A percentile compares a stretch with the other conserved stretches of the same genome.
phyloP scores from a whole-genome alignment of 2,329 filamentous ascomycete genomes.

The Cladosporium sp. region DNA sequence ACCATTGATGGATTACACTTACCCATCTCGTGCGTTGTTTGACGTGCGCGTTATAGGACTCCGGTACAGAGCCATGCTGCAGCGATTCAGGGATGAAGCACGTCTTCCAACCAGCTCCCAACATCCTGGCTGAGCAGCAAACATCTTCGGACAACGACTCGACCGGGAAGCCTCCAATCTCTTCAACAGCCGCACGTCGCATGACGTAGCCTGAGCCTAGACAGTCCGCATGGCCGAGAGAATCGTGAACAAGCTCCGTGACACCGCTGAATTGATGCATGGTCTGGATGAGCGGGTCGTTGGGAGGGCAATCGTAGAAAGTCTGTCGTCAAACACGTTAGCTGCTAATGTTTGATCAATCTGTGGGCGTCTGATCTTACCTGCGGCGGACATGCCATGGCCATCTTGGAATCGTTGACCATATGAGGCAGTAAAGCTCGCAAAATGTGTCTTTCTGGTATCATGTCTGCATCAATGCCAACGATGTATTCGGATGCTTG shows the following conservation, averaged over 20 bases:
- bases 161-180: slow-evolving; percentile 59
- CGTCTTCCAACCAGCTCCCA: slow-evolving; percentile 59
- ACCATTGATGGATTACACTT: not conserved
- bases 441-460: slow-evolving; percentile 58
- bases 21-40: slow-evolving; percentile 55
- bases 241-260: slow-evolving; percentile 45
- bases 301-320: slow-evolving; percentile 59
- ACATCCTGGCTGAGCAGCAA: slow-evolving; percentile 54
- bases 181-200: slow-evolving; percentile 56
- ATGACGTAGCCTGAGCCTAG: slow-evolving; percentile 60
- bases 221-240: slow-evolving; percentile 55
- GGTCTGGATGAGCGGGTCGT: slow-evolving; percentile 56
- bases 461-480: slow-evolving; percentile 65
- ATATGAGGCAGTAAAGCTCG: slow-evolving; percentile 57
- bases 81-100: slow-evolving; percentile 57
- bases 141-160: slow-evolving; percentile 60
- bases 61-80: slow-evolving; percentile 57
- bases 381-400: slow-evolving; percentile 25
- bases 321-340: slow-evolving; percentile 45
- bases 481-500: slow-evolving; percentile 46
- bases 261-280: slow-evolving; percentile 57
- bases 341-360: not conserved
- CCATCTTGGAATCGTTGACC: slow-evolving; percentile 37
- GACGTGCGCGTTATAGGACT: slow-evolving; percentile 52
- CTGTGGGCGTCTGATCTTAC: slow-evolving; percentile 47